Evolutionary conservation across 345 rosid genomes (phyloP), one percentile per base, ranked within the genome.

Genomic region (Ceriops zippeliana): DNA sequence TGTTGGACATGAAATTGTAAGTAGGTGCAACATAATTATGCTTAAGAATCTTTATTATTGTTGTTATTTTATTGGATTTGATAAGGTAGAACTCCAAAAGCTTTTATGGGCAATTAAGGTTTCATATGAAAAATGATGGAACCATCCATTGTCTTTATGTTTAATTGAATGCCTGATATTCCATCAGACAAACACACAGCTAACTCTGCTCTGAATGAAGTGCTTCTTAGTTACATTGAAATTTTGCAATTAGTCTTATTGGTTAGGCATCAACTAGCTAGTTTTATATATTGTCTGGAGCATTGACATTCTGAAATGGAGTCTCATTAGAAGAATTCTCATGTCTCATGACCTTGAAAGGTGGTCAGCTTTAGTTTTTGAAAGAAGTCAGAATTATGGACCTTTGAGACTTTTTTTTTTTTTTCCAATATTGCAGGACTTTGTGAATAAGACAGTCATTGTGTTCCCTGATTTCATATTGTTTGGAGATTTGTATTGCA

Each of bases 391-490:
- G 16, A 24, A 56, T 56, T 21, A 56, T 56, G 26, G 16, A 10
- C 26, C 4, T 24, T 13, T 10, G 2, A 16, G 24, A 24, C 24
- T 31, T 31, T 61, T 51, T 69, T 56, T 65, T 67, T 56, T 57
- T 65, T 47, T 54, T 38, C 2, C 49, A 56, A 22, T 24, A 64
- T 80, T 75, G 78, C 89, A 89, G 96, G 84, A 80, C 63, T 63
- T 19, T n/a, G 64, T 52, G 73, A 79, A 67, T 57, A 61, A 46
- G 56, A 28, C 67, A 56, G 89, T 89, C 72, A 76, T 79, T 66
- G 74, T 85, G 53, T 69, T 35, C 61, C 85, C 96, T 61, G 90
- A 87, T 80, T 75, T 73, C 75, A 58, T 86, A 46, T 4, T 81
- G 47, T 82, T 73, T 73, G 73, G 83, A 63, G 83, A 78, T 52